phyloP scores from a whole-genome alignment of 805 yeast genomes.

The Wickerhamiella domercqiae region DNA sequence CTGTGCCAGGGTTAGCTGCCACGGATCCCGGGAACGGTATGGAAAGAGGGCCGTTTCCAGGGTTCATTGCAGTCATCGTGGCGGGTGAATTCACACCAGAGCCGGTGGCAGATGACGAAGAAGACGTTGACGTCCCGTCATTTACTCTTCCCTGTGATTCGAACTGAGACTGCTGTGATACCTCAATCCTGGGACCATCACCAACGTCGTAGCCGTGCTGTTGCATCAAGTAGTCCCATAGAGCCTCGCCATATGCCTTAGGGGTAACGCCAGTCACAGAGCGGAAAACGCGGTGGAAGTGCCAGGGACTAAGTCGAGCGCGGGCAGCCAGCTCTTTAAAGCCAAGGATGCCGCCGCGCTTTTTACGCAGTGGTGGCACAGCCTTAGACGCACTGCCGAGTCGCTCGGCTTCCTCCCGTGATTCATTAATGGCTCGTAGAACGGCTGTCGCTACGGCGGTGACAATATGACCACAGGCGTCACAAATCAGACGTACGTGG shows the following conservation, averaged over 20 bases:
- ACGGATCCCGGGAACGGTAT: not conserved
- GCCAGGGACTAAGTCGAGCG: constrained; percentile 79
- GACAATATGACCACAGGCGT: constrained; percentile 74
- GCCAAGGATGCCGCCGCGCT: constrained; percentile 29
- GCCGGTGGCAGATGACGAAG: not conserved
- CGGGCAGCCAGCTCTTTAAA: constrained; percentile 80
- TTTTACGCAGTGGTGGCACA: constrained; percentile 20
- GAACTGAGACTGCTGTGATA: not conserved
- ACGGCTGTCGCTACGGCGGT: constrained; percentile 50
- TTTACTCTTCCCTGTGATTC: not conserved
- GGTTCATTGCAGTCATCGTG: too few species aligned
- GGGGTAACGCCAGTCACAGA: constrained; percentile 78
- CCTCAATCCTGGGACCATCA: not conserved
- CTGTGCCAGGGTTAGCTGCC: too few species aligned
- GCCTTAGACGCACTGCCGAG: constrained; percentile 9
- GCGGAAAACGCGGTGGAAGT: constrained; percentile 81
- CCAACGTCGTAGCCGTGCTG: constrained; percentile 14
- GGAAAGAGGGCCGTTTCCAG: too few species aligned
- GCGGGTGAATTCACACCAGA: not conserved
- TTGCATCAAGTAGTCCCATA: constrained; percentile 29
- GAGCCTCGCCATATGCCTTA: constrained; percentile 74
- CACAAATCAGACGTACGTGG: constrained; percentile 51
- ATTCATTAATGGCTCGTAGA: constrained; percentile 20
- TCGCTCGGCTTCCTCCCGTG: constrained; percentile 13
- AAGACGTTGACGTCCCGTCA: not conserved